Evolutionary conservation across 495 filamentous ascomycete genomes (phyloP).

Genomic region (Terfezia claveryi): DNA sequence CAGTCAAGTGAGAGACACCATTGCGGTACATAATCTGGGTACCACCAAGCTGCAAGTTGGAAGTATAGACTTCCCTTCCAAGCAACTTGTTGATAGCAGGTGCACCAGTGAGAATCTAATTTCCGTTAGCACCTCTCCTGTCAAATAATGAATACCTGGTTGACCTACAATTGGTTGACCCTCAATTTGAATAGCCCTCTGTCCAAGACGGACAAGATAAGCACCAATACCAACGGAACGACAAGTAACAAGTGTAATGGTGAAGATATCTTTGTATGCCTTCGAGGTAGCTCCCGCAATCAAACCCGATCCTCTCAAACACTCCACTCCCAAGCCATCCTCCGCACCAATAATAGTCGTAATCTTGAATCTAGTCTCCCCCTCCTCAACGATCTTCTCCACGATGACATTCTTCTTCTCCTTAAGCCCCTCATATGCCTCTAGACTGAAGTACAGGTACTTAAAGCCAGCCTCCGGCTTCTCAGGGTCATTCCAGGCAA

Average conservation of each 20-base stretch:
- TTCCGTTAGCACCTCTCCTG: conserved; percentile 3
- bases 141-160: background rate
- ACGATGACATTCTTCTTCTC: conserved; percentile 76
- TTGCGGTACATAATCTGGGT: conserved; percentile 99
- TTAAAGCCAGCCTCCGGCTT: conserved; percentile 88
- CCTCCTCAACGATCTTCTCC: conserved; percentile 61
- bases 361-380: conserved; percentile 83
- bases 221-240: conserved; percentile 95
- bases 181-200: conserved; percentile 96
- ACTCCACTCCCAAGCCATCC: conserved; percentile 93
- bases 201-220: conserved; percentile 90
- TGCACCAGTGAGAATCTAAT: conserved; percentile 73
- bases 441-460: conserved; percentile 86
- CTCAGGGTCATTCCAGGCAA: conserved; percentile 74
- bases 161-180: conserved; percentile 61
- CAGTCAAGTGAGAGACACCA: conserved; percentile 96
- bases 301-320: conserved; percentile 85
- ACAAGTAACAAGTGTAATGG: conserved; percentile 91
- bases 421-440: conserved; percentile 70
- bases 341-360: conserved; percentile 84
- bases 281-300: conserved; percentile 94
- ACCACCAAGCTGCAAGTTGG: conserved; percentile 93
- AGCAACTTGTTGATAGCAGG: conserved; percentile 96
- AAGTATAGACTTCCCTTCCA: conserved; percentile 94
- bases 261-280: conserved; percentile 98